Base-by-base conservation (phyloP, 2,329 filamentous ascomycete species). In the Trematosphaeria pertusa region DNA sequence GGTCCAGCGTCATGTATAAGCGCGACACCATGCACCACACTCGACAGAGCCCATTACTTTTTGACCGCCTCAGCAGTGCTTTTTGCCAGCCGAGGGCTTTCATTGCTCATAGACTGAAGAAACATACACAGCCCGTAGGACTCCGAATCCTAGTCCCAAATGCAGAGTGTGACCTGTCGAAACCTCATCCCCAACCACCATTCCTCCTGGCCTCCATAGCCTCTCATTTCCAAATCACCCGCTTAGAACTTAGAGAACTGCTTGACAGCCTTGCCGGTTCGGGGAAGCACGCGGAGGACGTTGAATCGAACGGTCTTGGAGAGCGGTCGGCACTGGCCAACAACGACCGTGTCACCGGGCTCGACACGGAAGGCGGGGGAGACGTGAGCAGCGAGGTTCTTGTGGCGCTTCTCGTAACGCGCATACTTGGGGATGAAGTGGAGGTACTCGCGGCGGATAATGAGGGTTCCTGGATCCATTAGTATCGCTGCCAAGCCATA, bases 301-400 rank as follows among this genome's bases (percentile, higher is more conserved):
- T 99, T 99, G 90, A 99, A 99, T 77, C 94, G 94, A 89, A 99
- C 95, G 78, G 94, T 99, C 90, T 99, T 99, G 89, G 87, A 92
- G 73, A 99, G 86, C 74, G 94, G 94, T 80, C 94, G 86, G 90
- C 94, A 99, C 85, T 99, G 94, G 82, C 94, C 94, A 79, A 99
- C 93, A 71, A 93, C 96, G 73, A 99, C 95, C 83, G 93, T 88
- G 82, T 99, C 94, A 87, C 94, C 95, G 78, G 97, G 93, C 84
- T 96, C 89, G 72, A 97, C 92, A 96, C 94, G 94, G 91, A 99
- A 99, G 79, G 93, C 93, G 72, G 94, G 94, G 63, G 92, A 97
- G 73, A 97, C 93, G 87, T 99, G 94, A 67, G 93, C 94, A 74
- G 94, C 91, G 65, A 99, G 86, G 88, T 99, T 99, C 89, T 97